Percentiles rank a stretch among this genome's conserved stretches.
These are phyloP conservation scores for Coniferiporia weirii DNA, from an alignment of 1,284 basidiomycete genomes.

Conservation along the genomic window DNA sequence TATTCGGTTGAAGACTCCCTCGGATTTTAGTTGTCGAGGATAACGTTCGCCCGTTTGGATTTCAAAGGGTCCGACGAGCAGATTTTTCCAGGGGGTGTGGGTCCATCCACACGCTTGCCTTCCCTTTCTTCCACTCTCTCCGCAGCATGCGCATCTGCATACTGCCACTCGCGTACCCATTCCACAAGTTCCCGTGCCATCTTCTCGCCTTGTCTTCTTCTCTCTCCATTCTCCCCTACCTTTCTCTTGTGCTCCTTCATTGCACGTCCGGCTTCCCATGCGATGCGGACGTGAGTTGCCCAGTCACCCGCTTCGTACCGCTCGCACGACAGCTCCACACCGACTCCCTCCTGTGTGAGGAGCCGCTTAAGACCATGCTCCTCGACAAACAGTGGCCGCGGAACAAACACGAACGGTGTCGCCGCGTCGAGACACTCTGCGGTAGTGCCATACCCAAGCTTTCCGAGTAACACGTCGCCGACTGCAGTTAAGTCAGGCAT, in stretches of 20 bases:
- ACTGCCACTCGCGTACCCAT: slow-evolving; percentile 41
- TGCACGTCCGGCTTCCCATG: slow-evolving; percentile 43
- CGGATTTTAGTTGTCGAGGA: no score
- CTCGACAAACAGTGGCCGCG: slow-evolving; percentile 72
- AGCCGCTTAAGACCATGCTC: slow-evolving; percentile 67
- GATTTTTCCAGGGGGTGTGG: no score
- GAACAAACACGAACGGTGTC: slow-evolving; percentile 72
- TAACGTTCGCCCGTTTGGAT: no score
- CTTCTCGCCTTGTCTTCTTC: slow-evolving; percentile 34
- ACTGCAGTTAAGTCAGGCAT: slow-evolving; percentile 76
- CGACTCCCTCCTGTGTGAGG: slow-evolving; percentile 55
- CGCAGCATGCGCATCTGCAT: neutral
- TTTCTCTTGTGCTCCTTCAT: slow-evolving; percentile 38
- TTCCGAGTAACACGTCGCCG: slow-evolving; percentile 72
- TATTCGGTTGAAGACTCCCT: no score
- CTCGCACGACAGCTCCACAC: slow-evolving; percentile 56
- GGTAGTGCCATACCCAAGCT: slow-evolving; percentile 71
- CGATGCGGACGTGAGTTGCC: slow-evolving; percentile 51
- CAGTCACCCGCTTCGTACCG: slow-evolving; percentile 68
- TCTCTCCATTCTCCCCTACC: slow-evolving; percentile 26
- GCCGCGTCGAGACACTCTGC: slow-evolving; percentile 65
- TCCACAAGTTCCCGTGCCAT: slow-evolving; percentile 47
- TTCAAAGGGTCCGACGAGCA: no score
- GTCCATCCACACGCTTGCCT: neutral
- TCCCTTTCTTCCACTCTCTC: neutral